Evolutionary conservation across 108 stramenopile genomes (phyloP).

Genomic region (Fistulifera pelliculosa): DNA sequence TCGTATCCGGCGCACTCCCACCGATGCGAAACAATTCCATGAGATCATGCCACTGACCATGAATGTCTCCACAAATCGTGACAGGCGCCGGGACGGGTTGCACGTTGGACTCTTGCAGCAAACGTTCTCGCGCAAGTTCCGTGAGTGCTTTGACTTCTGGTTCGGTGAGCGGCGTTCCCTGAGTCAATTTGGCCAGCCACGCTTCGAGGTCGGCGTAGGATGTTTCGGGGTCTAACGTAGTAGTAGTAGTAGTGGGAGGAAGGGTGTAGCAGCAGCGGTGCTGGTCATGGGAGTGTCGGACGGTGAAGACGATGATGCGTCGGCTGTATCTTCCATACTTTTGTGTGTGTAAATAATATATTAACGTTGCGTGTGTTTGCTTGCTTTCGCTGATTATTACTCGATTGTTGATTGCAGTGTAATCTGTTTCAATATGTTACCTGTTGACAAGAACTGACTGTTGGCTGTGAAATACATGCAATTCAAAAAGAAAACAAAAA

Average conservation of each 20-base stretch:
- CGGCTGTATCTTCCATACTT: too few relatives aligned
- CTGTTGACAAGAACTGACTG: too few relatives aligned
- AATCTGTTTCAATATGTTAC: too few relatives aligned
- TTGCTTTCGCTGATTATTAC: too few relatives aligned
- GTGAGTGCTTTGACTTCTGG: slow-evolving; percentile 76
- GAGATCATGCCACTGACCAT: slow-evolving; percentile 92
- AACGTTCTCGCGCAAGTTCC: slow-evolving; percentile 71
- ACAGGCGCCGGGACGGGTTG: slow-evolving; percentile 86
- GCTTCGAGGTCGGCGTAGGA: slow-evolving; percentile 64
- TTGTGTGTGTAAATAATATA: too few relatives aligned
- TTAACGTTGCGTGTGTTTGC: too few relatives aligned
- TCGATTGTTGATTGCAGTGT: too few relatives aligned
- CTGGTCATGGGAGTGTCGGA: too few relatives aligned
- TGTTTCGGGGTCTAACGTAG: slow-evolving; percentile 23
- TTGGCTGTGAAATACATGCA: too few relatives aligned
- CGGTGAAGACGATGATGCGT: too few relatives aligned
- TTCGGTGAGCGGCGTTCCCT: slow-evolving; percentile 81
- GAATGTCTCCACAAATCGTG: slow-evolving; percentile 87
- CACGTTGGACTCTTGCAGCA: slow-evolving; percentile 81
- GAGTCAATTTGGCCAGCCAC: slow-evolving; percentile 73
- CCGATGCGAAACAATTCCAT: slow-evolving; percentile 91
- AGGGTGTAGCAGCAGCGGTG: background rate
- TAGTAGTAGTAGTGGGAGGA: background rate
- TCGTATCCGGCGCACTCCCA: slow-evolving; percentile 92
- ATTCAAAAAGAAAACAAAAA: too few relatives aligned